phyloP scores from a whole-genome alignment of 2,329 filamentous ascomycete species.

The Ramularia collo-cygni region DNA sequence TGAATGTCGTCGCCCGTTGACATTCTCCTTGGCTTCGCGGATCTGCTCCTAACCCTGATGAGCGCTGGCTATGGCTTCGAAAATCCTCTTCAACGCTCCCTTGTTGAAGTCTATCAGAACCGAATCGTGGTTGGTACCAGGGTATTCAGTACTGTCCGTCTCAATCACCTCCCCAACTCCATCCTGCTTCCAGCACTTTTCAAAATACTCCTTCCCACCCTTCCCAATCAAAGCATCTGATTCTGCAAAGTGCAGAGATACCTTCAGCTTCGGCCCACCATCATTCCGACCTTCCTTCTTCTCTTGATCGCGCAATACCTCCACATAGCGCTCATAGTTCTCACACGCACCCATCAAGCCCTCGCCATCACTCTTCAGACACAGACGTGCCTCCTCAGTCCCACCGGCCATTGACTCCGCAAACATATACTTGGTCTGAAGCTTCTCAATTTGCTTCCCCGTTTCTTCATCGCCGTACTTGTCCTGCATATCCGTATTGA shows the following conservation, averaged over 20 bases:
- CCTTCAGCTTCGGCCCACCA: constrained; percentile 17
- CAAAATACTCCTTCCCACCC: constrained; percentile 38
- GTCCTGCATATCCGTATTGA: too few relatives aligned
- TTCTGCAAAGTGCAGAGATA: constrained; percentile 33
- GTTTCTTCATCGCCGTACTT: too few relatives aligned
- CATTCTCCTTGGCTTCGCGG: too few relatives aligned
- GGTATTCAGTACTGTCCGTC: constrained; percentile 27
- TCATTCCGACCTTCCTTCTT: constrained; percentile 1
- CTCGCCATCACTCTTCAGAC: constrained; percentile 29
- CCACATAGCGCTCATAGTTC: constrained; percentile 30
- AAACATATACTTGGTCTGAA: too few relatives aligned
- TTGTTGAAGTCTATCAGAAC: constrained; percentile 20
- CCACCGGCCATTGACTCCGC: constrained; percentile 25
- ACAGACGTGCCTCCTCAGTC: constrained; percentile 35
- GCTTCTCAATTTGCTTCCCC: too few relatives aligned
- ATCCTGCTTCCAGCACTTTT: constrained; percentile 34
- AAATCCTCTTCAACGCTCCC: constrained; percentile 19
- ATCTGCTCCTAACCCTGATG: too few relatives aligned
- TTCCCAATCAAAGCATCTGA: constrained; percentile 39
- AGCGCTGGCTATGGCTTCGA: too few relatives aligned
- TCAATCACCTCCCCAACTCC: constrained; percentile 28
- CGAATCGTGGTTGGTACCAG: constrained; percentile 37
- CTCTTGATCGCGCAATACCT: constrained; percentile 14
- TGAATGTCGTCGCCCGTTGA: too few relatives aligned
- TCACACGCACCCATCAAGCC: constrained; percentile 30